Evolutionary conservation across 2,329 filamentous ascomycete genomes (phyloP).

Genomic region (Aspergillus viridinutans): DNA sequence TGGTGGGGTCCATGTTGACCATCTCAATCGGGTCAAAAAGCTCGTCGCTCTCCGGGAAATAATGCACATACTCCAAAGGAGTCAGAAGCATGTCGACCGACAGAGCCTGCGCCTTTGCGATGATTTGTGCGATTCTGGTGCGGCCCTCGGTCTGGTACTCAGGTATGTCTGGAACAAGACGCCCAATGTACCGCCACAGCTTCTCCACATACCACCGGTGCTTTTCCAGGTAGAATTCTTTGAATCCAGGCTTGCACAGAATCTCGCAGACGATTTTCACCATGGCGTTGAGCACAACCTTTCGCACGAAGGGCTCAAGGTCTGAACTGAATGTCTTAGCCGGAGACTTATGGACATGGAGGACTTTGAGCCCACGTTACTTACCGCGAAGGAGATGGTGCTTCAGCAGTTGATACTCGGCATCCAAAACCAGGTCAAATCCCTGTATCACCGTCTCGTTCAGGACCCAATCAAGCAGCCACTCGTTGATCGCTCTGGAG

Average conservation of each 20-base stretch:
- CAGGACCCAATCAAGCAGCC: conserved; percentile 20
- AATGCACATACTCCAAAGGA: conserved; percentile 23
- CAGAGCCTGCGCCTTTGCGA: conserved; percentile 25
- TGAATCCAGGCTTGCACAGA: conserved; percentile 19
- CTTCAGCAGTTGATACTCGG: conserved; percentile 18
- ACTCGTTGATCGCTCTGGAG: conserved; percentile 26
- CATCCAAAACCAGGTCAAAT: conserved; percentile 19
- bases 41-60: conserved; percentile 21
- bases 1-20: conserved; percentile 19
- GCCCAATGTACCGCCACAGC: conserved; percentile 20
- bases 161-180: conserved; percentile 15
- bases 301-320: conserved; percentile 14
- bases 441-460: conserved; percentile 21
- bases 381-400: conserved; percentile 17
- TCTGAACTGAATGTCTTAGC: conserved; percentile 8
- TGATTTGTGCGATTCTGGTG: conserved; percentile 18
- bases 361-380: not conserved
- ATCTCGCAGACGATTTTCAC: conserved; percentile 16
- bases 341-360: not conserved
- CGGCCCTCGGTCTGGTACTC: conserved; percentile 12
- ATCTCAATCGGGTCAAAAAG: conserved; percentile 23
- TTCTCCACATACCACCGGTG: conserved; percentile 13
- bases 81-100: conserved; percentile 24
- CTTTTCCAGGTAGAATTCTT: conserved; percentile 17
- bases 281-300: conserved; percentile 17